Evolutionary conservation across 805 yeast genomes (phyloP).

Genomic region (Metschnikowia vanudenii): DNA sequence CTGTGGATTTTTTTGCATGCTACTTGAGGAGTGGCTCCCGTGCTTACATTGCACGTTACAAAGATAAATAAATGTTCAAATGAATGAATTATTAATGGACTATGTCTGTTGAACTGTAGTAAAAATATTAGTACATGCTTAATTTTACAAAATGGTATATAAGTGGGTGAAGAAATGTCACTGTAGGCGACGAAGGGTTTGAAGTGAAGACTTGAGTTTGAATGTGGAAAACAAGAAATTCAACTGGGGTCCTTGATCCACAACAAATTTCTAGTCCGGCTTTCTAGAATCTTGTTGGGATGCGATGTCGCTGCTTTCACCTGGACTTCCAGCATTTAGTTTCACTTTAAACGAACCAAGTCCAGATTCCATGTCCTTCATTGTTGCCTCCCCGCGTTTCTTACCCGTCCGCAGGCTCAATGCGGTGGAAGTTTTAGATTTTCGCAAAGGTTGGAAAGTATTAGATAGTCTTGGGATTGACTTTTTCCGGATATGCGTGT

Average conservation of each 20-base stretch:
- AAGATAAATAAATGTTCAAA: not conserved
- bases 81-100: slow-evolving; percentile 1
- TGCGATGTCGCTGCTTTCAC: not conserved
- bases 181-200: not conserved
- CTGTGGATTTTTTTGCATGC: slow-evolving; percentile 7
- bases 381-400: slow-evolving; percentile 14
- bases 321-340: slow-evolving; percentile 2
- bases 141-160: not conserved
- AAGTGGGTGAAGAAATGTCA: not conserved
- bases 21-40: slow-evolving; percentile 1
- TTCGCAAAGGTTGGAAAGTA: slow-evolving; percentile 9
- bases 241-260: not conserved
- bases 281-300: not conserved
- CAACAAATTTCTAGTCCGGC: not conserved
- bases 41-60: not conserved
- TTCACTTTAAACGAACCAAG: slow-evolving; percentile 27
- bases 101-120: not conserved
- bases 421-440: slow-evolving; percentile 13
- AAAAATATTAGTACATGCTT: not conserved
- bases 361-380: slow-evolving; percentile 31
- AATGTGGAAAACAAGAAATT: not conserved
- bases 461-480: slow-evolving; percentile 7
- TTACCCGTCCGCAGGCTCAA: slow-evolving; percentile 5
- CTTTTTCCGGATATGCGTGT: slow-evolving; percentile 11
- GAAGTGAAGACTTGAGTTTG: not conserved